These are phyloP conservation scores for Phalaenopsis equestris DNA, from an alignment of 106 monocot species.

Conservation along the genomic window DNA sequence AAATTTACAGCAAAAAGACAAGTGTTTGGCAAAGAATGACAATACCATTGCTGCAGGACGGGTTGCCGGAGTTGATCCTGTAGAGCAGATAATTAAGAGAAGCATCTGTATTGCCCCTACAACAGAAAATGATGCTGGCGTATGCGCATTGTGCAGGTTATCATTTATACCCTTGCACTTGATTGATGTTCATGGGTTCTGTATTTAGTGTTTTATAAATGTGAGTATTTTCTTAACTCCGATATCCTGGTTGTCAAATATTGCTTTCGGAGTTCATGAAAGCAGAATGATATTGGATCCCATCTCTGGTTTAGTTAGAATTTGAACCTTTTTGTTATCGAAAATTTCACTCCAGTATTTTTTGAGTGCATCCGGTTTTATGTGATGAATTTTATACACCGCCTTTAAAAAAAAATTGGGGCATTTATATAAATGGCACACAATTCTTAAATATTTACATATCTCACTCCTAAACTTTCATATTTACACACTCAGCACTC, in stretches of 20 bases:
- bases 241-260: neutral
- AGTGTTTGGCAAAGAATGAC: constrained; percentile 22
- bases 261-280: neutral
- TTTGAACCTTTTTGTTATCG: neutral
- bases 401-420: too few species aligned
- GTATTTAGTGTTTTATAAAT: neutral
- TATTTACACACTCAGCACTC: too few species aligned
- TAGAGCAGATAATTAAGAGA: constrained; percentile 51
- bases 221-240: neutral
- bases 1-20: constrained; percentile 32
- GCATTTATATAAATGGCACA: too few species aligned
- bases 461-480: too few species aligned
- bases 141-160: constrained; percentile 71
- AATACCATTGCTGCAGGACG: constrained; percentile 86
- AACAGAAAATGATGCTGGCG: constrained; percentile 34
- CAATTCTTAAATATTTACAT: too few species aligned
- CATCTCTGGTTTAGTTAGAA: neutral
- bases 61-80: constrained; percentile 67
- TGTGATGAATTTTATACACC: neutral
- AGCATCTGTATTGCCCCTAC: constrained; percentile 65
- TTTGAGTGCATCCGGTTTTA: neutral
- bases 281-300: neutral
- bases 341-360: neutral
- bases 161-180: neutral
- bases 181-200: neutral